Base-by-base conservation (phyloP, 805 yeast species). In the Candida awuae region DNA sequence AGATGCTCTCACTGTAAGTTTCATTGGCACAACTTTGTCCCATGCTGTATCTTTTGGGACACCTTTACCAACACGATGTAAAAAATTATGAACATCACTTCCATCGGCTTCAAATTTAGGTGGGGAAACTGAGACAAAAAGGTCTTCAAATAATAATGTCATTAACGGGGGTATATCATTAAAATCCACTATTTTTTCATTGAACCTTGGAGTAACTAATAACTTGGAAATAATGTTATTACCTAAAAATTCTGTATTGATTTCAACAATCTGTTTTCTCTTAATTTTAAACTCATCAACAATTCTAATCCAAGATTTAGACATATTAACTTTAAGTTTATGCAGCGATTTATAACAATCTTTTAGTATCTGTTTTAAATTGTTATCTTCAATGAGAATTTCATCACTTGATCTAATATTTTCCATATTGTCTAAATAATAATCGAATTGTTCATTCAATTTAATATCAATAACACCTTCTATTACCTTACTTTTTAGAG, bases 11-110 rank as follows among this genome's bases (percentile, higher is more conserved):
- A 84, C 62, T 39, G 78, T 73, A 12, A 82, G 31, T 55, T 64
- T 63, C 39, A 77, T 50, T 0, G 97, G 97, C 2, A 87, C 51
- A 54, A 80, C 54, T 15, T 84, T 65, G 1, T 90, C 76, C 55
- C 75, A 88, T 37, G 66, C 53, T 0, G 86, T 75, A 41, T 81
- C 84, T 37, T 54, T 52, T 0, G 97, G 97, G 10, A 81, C 72
- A 0, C 92, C 94, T 54, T 86, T 87, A 2, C 97, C 97, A 7
- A 82, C 65, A 5, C 75, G 71, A 52, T 79, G 58, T 20, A 88
- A 54, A 53, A 76, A 88, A n/a, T 75, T 59, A 1, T 82, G 71
- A 9, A 84, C 55, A 2, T 70, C 59, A 1, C 37, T 35, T 9
- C 62, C 65, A 2, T 64, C 67, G 4, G 64, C 41, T 0, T 73